Conservation (phyloP, 1,284 basidiomycete species). For the Rhizopogon hawkerae region DNA sequence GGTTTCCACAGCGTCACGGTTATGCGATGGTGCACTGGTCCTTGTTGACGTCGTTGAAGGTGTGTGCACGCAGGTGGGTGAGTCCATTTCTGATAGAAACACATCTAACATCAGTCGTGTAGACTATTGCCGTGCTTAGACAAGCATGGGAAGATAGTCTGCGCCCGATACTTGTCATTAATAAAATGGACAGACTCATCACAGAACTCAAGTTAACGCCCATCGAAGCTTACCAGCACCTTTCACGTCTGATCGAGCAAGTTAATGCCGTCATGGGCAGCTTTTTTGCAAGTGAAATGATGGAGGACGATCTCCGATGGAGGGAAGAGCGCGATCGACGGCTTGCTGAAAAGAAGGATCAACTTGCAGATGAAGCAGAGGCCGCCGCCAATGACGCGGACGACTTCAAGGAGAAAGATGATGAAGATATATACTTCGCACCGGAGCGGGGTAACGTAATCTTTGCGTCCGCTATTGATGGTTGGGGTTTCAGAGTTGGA, state of each 20-base stretch:
- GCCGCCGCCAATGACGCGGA: slow-evolving; percentile 48
- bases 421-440: slow-evolving; percentile 96
- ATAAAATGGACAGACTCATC: slow-evolving; percentile 94
- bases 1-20: slow-evolving; percentile 86
- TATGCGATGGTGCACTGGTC: slow-evolving; percentile 94
- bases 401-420: slow-evolving; percentile 88
- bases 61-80: slow-evolving; percentile 87
- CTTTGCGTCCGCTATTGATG: slow-evolving; percentile 94
- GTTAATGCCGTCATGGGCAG: slow-evolving; percentile 98
- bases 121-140: slow-evolving; percentile 93
- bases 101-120: background rate
- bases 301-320: slow-evolving; percentile 95
- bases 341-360: slow-evolving; percentile 65
- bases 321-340: slow-evolving; percentile 84
- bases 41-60: slow-evolving; percentile 99
- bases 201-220: slow-evolving; percentile 91
- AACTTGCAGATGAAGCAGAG: slow-evolving; percentile 57
- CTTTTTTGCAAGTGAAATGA: slow-evolving; percentile 93
- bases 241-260: slow-evolving; percentile 89
- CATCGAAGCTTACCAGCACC: slow-evolving; percentile 90
- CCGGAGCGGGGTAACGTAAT: slow-evolving; percentile 95
- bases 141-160: slow-evolving; percentile 93
- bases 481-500: slow-evolving; percentile 95
- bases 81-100: background rate
- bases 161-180: slow-evolving; percentile 90